phyloP scores from a whole-genome alignment of 2,329 filamentous ascomycete genomes.

The Tolypocladium amazonense region DNA sequence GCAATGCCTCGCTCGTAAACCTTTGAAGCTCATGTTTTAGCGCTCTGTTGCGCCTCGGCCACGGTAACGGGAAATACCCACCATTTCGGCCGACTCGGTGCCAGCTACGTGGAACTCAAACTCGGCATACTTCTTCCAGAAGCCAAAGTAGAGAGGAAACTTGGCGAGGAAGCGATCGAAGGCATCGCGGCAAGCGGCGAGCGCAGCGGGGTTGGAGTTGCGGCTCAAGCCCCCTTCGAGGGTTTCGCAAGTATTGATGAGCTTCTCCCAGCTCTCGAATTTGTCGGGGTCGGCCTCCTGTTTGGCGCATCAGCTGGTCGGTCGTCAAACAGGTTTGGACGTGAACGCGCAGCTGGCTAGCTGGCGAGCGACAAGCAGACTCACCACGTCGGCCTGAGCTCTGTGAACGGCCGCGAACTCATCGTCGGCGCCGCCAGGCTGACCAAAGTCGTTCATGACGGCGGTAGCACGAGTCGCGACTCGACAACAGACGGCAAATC shows the following conservation, averaged over 20 bases:
- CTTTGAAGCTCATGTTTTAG: conserved; percentile 30
- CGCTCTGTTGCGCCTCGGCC: background rate
- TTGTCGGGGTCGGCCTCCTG: conserved; percentile 69
- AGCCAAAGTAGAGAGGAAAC: conserved; percentile 91
- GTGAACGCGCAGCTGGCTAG: background rate
- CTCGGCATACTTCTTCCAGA: conserved; percentile 99
- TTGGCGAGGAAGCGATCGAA: conserved; percentile 92
- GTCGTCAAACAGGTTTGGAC: background rate
- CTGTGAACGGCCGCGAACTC: conserved; percentile 76
- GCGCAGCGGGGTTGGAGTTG: conserved; percentile 90
- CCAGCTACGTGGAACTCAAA: conserved; percentile 94
- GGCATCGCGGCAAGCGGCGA: conserved; percentile 73
- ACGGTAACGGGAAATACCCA: conserved; percentile 28
- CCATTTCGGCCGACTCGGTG: conserved; percentile 95
- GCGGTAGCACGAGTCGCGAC: conserved; percentile 2
- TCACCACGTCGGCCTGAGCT: conserved; percentile 66
- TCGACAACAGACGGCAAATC: background rate
- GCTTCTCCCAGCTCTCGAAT: conserved; percentile 91
- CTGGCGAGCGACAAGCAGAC: conserved; percentile 5
- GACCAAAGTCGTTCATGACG: conserved; percentile 58
- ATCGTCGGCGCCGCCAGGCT: conserved; percentile 65
- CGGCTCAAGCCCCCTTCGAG: conserved; percentile 91
- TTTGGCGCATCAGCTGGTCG: background rate
- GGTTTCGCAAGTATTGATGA: conserved; percentile 70
- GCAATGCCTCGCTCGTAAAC: conserved; percentile 93